These are phyloP conservation scores for Rhynchospora breviuscula DNA, from an alignment of 176 grass and related monocot species.

Conservation along the genomic window DNA sequence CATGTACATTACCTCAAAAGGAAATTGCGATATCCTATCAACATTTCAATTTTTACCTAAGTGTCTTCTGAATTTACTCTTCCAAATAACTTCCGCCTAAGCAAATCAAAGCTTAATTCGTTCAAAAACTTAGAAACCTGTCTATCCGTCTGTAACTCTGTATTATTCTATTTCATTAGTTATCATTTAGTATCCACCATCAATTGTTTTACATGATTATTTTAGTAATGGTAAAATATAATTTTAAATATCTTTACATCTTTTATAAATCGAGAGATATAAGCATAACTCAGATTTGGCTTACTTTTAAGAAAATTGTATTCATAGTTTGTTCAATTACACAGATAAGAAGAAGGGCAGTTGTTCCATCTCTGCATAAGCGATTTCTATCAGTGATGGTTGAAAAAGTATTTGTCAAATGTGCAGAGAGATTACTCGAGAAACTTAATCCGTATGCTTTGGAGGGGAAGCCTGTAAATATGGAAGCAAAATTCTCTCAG, in stretches of 20 bases:
- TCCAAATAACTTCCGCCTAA: neutral
- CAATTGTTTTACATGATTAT: neutral
- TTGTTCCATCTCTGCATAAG: conserved; percentile 88
- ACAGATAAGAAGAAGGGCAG: conserved; percentile 72
- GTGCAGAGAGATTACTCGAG: conserved; percentile 77
- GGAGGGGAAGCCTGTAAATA: conserved; percentile 72
- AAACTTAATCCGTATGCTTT: conserved; percentile 64
- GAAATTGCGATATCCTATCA: neutral
- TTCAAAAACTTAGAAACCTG: neutral
- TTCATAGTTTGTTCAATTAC: conserved; percentile 25
- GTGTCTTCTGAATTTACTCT: neutral
- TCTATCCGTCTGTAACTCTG: neutral
- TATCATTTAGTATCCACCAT: neutral
- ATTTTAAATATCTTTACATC: too few species aligned
- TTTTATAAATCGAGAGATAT: too few species aligned
- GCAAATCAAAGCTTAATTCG: neutral
- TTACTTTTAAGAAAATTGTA: neutral
- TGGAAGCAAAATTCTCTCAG: conserved; percentile 92
- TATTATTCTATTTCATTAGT: neutral
- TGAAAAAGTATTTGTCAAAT: conserved; percentile 86
- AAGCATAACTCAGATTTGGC: too few species aligned
- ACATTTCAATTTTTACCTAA: neutral
- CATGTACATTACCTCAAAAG: neutral
- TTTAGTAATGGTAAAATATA: too few species aligned
- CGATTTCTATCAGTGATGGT: conserved; percentile 84